Evolutionary conservation across 2,329 filamentous ascomycete genomes (phyloP).

Genomic region (Nakataea oryzae): DNA sequence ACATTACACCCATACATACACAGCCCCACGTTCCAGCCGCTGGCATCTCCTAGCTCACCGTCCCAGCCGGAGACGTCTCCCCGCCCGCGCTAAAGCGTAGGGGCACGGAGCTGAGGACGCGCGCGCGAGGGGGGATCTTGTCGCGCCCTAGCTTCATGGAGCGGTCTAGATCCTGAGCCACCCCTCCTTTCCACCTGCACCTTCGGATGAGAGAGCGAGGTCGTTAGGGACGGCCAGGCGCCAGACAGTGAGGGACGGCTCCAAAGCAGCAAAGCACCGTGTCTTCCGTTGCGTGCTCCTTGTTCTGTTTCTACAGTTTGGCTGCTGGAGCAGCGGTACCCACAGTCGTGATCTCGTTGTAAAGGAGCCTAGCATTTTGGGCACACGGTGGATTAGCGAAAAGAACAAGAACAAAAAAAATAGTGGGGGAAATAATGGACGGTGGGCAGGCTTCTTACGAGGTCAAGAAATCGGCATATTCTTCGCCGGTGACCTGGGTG

Average conservation of each 20-base stretch:
- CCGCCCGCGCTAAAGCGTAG: no score
- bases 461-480: slow-evolving; percentile 94
- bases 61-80: no score
- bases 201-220: neutral
- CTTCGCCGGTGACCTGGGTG: slow-evolving; percentile 87
- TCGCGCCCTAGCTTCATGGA: no score
- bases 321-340: slow-evolving; percentile 50
- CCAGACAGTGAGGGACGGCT: neutral
- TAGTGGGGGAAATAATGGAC: neutral
- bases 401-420: slow-evolving; percentile 4
- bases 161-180: no score
- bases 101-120: no score
- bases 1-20: neutral
- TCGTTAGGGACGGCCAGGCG: neutral
- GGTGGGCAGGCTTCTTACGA: slow-evolving; percentile 38
- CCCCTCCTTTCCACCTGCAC: neutral
- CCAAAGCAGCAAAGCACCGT: neutral
- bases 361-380: slow-evolving; percentile 52
- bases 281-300: neutral
- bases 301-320: slow-evolving; percentile 45
- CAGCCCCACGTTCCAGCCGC: neutral
- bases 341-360: slow-evolving; percentile 76
- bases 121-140: no score
- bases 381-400: neutral
- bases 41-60: no score